These are phyloP conservation scores for Cajanus cajan DNA, from an alignment of 306 rosid species.

Conservation along the genomic window DNA sequence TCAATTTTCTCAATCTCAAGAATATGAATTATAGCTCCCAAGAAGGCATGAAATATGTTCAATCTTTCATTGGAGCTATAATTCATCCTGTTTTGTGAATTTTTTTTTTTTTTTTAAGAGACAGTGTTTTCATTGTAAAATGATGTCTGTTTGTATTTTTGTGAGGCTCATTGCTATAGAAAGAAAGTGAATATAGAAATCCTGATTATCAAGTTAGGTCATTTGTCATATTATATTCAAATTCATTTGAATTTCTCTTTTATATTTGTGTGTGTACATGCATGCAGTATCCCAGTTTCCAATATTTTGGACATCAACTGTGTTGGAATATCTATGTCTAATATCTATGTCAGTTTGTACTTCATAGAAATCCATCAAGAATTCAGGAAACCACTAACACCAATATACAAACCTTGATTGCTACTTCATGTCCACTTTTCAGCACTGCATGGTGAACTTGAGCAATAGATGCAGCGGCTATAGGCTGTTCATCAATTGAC, in stretches of 20 bases:
- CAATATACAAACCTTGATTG: slow-evolving; percentile 72
- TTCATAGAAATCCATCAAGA: not conserved
- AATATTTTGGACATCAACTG: not conserved
- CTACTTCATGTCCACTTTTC: slow-evolving; percentile 72
- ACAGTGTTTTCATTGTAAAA: not conserved
- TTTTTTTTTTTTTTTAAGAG: too few relatives aligned
- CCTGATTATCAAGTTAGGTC: not conserved
- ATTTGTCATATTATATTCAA: not conserved
- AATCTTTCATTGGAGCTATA: too few relatives aligned
- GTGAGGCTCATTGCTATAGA: not conserved
- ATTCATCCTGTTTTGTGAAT: too few relatives aligned
- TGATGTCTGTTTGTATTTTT: not conserved
- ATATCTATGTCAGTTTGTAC: not conserved
- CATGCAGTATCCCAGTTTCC: not conserved
- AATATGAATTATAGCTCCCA: too few relatives aligned
- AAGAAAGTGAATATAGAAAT: not conserved
- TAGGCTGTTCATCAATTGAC: slow-evolving; percentile 75
- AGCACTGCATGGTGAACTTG: slow-evolving; percentile 81
- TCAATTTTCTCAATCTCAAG: too few relatives aligned
- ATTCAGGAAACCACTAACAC: slow-evolving; percentile 13
- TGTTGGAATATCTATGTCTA: not conserved
- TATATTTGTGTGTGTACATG: not conserved
- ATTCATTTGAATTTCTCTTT: not conserved
- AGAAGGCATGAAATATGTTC: too few relatives aligned
- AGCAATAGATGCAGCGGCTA: slow-evolving; percentile 95